Conservation (phyloP, 2,329 filamentous ascomycete species). For the Xylariaceae sp. region DNA sequence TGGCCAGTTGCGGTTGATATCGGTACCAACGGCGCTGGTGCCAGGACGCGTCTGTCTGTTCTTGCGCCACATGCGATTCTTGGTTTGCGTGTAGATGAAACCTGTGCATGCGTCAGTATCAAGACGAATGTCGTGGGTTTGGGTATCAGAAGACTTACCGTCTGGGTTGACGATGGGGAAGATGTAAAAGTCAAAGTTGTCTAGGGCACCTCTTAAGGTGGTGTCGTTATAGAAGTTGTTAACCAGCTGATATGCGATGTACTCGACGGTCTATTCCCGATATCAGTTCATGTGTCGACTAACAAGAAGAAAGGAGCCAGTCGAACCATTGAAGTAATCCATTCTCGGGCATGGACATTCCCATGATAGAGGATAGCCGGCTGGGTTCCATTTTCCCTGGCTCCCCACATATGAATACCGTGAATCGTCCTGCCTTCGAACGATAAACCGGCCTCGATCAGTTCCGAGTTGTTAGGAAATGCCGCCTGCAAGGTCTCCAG, state of each 20-base stretch:
- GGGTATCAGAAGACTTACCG: conserved; percentile 30
- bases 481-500: conserved; percentile 41
- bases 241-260: conserved; percentile 44
- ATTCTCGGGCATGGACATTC: conserved; percentile 35
- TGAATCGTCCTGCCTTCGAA: conserved; percentile 50
- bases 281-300: conserved; percentile 5
- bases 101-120: conserved; percentile 30
- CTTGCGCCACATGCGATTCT: conserved; percentile 49
- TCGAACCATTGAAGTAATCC: conserved; percentile 30
- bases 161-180: conserved; percentile 51
- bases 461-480: conserved; percentile 44
- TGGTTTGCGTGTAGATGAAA: conserved; percentile 48
- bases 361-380: conserved; percentile 48
- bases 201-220: conserved; percentile 41
- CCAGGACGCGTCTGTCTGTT: conserved; percentile 41
- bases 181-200: conserved; percentile 56
- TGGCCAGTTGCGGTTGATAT: conserved; percentile 51
- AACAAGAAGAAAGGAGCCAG: background rate
- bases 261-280: conserved; percentile 37
- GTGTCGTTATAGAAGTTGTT: conserved; percentile 39
- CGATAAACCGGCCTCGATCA: conserved; percentile 44
- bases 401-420: conserved; percentile 53
- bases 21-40: conserved; percentile 41
- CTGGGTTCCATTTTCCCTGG: conserved; percentile 40
- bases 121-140: background rate